phyloP scores from a whole-genome alignment of 2,329 filamentous ascomycete genomes.

The Cordyceps fumosorosea region DNA sequence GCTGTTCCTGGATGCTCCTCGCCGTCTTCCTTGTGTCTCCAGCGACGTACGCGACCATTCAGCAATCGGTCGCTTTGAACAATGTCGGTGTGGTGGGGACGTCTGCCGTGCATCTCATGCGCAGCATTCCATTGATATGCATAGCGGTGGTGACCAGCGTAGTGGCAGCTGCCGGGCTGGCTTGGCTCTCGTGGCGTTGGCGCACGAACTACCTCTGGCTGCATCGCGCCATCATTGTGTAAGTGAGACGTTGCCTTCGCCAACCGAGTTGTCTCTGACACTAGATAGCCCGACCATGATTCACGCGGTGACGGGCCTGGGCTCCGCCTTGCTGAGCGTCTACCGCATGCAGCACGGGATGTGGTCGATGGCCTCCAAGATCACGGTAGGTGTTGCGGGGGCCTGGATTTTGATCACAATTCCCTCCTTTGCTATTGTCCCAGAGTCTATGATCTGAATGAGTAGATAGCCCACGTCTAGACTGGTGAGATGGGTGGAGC shows the following conservation, averaged over 20 bases:
- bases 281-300: too few relatives aligned
- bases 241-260: too few relatives aligned
- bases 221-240: too few relatives aligned
- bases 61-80: neutral
- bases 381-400: too few relatives aligned
- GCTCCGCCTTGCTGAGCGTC: too few relatives aligned
- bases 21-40: constrained; percentile 1
- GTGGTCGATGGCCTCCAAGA: too few relatives aligned
- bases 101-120: neutral
- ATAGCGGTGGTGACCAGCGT: neutral
- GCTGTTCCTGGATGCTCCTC: neutral
- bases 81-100: neutral
- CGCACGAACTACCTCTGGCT: constrained; percentile 21
- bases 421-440: constrained; percentile 7
- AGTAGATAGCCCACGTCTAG: constrained; percentile 18
- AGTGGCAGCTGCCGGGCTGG: neutral
- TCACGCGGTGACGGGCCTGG: too few relatives aligned
- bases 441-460: constrained; percentile 17
- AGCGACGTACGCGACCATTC: neutral
- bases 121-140: neutral
- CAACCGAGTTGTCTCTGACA: too few relatives aligned
- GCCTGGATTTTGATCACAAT: too few relatives aligned
- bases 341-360: too few relatives aligned
- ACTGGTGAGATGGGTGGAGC: neutral
- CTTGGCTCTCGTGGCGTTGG: neutral